A percentile compares a stretch with the other conserved stretches of the same genome.
These are phyloP conservation scores for Lepidium didymum DNA, from an alignment of 345 rosid genomes.

Conservation along the genomic window DNA sequence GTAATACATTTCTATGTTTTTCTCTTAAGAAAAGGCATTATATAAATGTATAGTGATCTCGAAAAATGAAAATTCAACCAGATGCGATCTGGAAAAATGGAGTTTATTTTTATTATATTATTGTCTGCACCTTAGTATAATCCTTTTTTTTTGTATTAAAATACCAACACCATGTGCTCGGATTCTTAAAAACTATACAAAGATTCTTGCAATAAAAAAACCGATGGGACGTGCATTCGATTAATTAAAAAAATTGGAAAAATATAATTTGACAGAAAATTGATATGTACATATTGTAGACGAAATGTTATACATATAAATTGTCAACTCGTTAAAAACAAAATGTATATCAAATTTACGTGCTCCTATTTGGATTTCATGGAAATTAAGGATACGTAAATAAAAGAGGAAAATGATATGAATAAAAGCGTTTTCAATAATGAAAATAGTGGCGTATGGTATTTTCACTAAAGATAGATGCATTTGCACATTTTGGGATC, in stretches of 20 bases:
- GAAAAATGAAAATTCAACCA: background rate
- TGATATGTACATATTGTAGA: background rate
- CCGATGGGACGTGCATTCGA: background rate
- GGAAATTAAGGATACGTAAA: background rate
- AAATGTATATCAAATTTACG: background rate
- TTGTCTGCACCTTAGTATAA: background rate
- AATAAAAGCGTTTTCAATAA: background rate
- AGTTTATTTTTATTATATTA: background rate
- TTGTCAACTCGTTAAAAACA: background rate
- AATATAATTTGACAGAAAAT: background rate
- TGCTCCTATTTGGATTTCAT: background rate
- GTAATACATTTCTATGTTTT: background rate
- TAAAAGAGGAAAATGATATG: background rate
- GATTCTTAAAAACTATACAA: background rate
- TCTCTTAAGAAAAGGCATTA: background rate
- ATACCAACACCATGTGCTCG: slow-evolving; percentile 9
- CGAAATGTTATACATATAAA: background rate
- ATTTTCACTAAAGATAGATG: too few species aligned
- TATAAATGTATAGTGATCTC: background rate
- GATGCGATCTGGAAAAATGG: slow-evolving; percentile 1
- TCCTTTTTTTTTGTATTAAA: background rate
- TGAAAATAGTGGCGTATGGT: too few species aligned
- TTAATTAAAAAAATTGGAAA: background rate
- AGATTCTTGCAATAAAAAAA: background rate
- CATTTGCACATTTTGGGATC: too few species aligned